Conservation (phyloP, 495 filamentous ascomycete genomes). For the Hypoxylon fragiforme region DNA sequence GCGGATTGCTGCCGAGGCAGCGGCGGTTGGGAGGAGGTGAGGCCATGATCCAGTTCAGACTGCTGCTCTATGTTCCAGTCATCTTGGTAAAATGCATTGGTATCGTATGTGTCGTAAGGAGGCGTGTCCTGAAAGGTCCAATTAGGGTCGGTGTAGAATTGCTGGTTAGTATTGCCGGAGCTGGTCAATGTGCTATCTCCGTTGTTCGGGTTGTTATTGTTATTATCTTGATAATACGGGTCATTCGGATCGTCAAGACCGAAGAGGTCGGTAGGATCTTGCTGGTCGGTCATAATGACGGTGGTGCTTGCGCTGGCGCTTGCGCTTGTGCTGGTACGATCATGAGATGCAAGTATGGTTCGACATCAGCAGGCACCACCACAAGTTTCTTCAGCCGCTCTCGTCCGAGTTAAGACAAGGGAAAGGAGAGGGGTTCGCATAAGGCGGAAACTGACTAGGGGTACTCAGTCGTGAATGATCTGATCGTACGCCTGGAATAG, state of each 20-base stretch:
- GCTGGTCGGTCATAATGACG: slow-evolving; percentile 36
- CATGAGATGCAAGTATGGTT: slow-evolving; percentile 42
- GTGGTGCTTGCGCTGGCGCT: slow-evolving; percentile 13
- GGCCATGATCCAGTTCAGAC: slow-evolving; percentile 29
- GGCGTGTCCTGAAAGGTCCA: slow-evolving; percentile 51
- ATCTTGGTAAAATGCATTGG: slow-evolving; percentile 38
- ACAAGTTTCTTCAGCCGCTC: slow-evolving; percentile 27
- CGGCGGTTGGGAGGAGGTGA: slow-evolving; percentile 15
- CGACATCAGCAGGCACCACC: slow-evolving; percentile 39
- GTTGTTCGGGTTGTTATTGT: slow-evolving; percentile 28
- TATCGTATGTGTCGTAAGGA: slow-evolving; percentile 47
- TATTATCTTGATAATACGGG: slow-evolving; percentile 35
- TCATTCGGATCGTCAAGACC: slow-evolving; percentile 37
- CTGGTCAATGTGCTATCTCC: slow-evolving; percentile 36
- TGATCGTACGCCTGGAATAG: slow-evolving; percentile 33
- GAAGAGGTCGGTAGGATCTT: slow-evolving; percentile 38
- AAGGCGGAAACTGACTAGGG: slow-evolving; percentile 28
- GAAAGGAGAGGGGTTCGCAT: slow-evolving; percentile 37
- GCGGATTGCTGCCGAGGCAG: slow-evolving; percentile 20
- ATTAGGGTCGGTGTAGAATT: slow-evolving; percentile 40
- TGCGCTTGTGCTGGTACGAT: slow-evolving; percentile 32
- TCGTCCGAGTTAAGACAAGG: slow-evolving; percentile 25
- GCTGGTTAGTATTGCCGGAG: slow-evolving; percentile 34
- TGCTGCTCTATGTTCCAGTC: slow-evolving; percentile 37
- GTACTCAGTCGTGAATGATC: slow-evolving; percentile 26